Base-by-base conservation (phyloP, 345 rosid species). In the Cardamine resedifolia region DNA sequence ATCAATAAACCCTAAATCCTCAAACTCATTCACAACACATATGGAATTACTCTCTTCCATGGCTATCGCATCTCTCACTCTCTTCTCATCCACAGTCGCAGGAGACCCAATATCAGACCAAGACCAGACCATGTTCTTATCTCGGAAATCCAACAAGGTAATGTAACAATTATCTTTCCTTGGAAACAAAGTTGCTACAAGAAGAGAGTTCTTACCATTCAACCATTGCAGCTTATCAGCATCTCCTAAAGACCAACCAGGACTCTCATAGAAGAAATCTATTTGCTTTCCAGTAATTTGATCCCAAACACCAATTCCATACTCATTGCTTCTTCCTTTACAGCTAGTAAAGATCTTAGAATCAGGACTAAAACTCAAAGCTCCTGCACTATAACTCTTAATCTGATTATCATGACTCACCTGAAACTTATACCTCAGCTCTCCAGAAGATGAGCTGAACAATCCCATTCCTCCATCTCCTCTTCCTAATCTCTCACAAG, bases 261-360 rank as follows among this genome's bases (percentile, higher is more conserved):
- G 86, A 48, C 83, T 75, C 51, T 95, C 98, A 64, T 95, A 88
- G 58, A 91, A 90, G 82, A 95, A 91, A 82, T 91, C 98, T 1
- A 81, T 75, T 70, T 91, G 97, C 68, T 90, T 85, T 4, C 96
- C 97, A 0, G 92, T 83, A 12, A 86, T 73, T 34, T 87, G 99
- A 73, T 95, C 99, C 98, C 99, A 95, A 70, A 95, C 97, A 7
- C 99, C 99, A 74, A 95, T 75, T 7, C 99, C 99, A 44, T 91
- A 88, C 83, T 95, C 99, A 58, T 91, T 88, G 44, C 97, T 87
- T 75, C 99, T 75, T 45, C 99, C 96, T 78, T 85, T 91, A 19
- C 99, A 95, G 36, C 98, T 90, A 5, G 94, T 81, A 11, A 87
- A 95, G 36, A 95, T 87, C 75, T 82, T 88, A 20, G 77, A 72